Percentiles rank a stretch among this genome's conserved stretches.
phyloP scores from a whole-genome alignment of 768 basidiomycete genomes.

The Cyathus striatus region DNA sequence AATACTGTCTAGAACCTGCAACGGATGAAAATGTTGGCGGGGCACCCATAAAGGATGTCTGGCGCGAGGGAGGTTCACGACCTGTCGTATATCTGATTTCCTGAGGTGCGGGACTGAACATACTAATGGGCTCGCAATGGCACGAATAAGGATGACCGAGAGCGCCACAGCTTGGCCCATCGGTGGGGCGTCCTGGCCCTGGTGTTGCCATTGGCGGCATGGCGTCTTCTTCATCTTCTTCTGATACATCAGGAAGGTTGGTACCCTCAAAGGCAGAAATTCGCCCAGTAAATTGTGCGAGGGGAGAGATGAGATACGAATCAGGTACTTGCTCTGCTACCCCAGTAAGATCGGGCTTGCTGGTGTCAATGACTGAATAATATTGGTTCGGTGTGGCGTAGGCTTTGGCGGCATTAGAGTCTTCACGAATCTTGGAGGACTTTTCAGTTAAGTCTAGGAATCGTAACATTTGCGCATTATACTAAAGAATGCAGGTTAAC shows the following conservation, averaged over 20 bases:
- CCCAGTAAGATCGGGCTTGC: conserved; percentile 25
- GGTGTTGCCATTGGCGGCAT: conserved; percentile 3
- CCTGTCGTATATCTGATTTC: too few species aligned
- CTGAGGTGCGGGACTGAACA: conserved; percentile 1
- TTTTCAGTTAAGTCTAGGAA: too few species aligned
- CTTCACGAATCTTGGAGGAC: too few species aligned
- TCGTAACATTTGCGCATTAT: too few species aligned
- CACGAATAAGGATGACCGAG: conserved; percentile 15
- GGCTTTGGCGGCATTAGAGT: conserved; percentile 5
- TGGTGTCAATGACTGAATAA: conserved; percentile 18
- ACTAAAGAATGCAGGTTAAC: too few species aligned
- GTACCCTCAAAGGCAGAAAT: conserved; percentile 20
- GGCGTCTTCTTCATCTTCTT: conserved; percentile 18
- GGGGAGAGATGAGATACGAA: conserved; percentile 34
- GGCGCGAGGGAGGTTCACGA: too few species aligned
- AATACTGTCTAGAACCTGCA: too few species aligned
- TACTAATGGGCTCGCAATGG: conserved; percentile 5
- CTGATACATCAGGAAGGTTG: conserved; percentile 31
- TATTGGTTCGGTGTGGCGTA: background rate
- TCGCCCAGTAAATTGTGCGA: conserved; percentile 33
- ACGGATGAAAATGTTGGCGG: too few species aligned
- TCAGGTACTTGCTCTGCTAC: conserved; percentile 26
- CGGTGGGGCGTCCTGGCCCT: too few species aligned
- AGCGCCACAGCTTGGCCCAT: conserved; percentile 16
- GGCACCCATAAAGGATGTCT: too few species aligned